Percentiles rank a stretch among this genome's conserved stretches.
Evolutionary conservation across 2,329 filamentous ascomycete genomes (phyloP).

Genomic region (Torrubiella hemipterigena): DNA sequence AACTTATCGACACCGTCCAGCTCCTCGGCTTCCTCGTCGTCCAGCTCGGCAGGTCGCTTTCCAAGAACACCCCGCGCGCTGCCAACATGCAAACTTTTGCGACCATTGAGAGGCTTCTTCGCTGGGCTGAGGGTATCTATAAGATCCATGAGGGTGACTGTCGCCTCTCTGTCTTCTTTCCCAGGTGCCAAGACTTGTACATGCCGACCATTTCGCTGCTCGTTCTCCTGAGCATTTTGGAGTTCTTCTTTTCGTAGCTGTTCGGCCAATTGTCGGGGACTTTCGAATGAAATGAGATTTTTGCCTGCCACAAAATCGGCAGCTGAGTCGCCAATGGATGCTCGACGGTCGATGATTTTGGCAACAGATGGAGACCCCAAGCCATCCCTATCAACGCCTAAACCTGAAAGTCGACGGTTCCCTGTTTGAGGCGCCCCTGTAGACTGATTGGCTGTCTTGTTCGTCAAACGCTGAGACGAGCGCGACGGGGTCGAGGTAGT

Average conservation of each 20-base stretch:
- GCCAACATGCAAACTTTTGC: conserved; percentile 67
- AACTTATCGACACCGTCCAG: conserved; percentile 54
- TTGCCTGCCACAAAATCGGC: conserved; percentile 47
- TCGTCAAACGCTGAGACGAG: too few relatives aligned
- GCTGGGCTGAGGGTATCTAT: conserved; percentile 69
- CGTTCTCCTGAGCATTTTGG: conserved; percentile 47
- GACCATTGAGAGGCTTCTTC: conserved; percentile 51
- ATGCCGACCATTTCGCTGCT: conserved; percentile 44
- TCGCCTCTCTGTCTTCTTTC: conserved; percentile 46
- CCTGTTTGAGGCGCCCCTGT: background rate
- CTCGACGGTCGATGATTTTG: conserved; percentile 57
- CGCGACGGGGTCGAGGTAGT: too few relatives aligned
- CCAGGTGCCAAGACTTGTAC: conserved; percentile 30
- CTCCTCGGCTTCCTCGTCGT: conserved; percentile 43
- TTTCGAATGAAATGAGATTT: conserved; percentile 47
- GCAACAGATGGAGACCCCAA: conserved; percentile 66
- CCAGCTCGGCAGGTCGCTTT: conserved; percentile 62
- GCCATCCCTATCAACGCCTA: conserved; percentile 58
- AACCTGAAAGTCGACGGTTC: conserved; percentile 45
- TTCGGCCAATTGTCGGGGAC: conserved; percentile 48
- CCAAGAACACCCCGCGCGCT: conserved; percentile 62
- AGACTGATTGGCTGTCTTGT: background rate
- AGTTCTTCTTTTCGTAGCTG: conserved; percentile 50
- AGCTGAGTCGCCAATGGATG: conserved; percentile 58
- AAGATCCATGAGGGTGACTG: conserved; percentile 61